A percentile compares a stretch with the other conserved stretches of the same genome.
These are phyloP conservation scores for Neopestalotiopsis rosae DNA, from an alignment of 2,329 filamentous ascomycete species.

Conservation along the genomic window DNA sequence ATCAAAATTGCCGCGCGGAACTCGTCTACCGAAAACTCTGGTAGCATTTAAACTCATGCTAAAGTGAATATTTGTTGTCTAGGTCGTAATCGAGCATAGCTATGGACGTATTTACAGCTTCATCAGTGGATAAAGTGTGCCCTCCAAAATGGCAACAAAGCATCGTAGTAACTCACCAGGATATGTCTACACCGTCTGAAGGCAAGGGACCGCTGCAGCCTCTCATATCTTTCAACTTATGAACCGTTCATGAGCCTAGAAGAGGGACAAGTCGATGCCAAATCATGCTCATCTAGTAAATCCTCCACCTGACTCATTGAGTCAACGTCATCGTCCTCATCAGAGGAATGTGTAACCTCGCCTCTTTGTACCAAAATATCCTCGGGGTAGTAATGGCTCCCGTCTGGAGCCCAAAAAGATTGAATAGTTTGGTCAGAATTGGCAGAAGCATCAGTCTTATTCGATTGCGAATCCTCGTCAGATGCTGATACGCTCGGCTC, in stretches of 20 bases:
- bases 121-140: background rate
- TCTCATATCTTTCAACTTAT: background rate
- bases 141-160: background rate
- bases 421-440: background rate
- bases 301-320: background rate
- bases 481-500: background rate
- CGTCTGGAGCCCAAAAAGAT: constrained; percentile 19
- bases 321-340: constrained; percentile 10
- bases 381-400: constrained; percentile 15
- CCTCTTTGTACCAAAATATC: constrained; percentile 15
- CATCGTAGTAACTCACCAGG: background rate
- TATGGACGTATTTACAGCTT: background rate
- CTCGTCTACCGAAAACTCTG: background rate
- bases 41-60: background rate
- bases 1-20: background rate
- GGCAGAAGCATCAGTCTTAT: background rate
- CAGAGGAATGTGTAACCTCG: constrained; percentile 12
- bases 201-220: background rate
- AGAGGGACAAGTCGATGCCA: too few relatives aligned
- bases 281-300: background rate
- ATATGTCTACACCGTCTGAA: background rate
- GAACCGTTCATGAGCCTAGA: background rate
- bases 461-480: background rate
- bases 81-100: background rate
- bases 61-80: background rate